phyloP scores from a whole-genome alignment of 805 yeast species.

The Monosporozyma unispora region DNA sequence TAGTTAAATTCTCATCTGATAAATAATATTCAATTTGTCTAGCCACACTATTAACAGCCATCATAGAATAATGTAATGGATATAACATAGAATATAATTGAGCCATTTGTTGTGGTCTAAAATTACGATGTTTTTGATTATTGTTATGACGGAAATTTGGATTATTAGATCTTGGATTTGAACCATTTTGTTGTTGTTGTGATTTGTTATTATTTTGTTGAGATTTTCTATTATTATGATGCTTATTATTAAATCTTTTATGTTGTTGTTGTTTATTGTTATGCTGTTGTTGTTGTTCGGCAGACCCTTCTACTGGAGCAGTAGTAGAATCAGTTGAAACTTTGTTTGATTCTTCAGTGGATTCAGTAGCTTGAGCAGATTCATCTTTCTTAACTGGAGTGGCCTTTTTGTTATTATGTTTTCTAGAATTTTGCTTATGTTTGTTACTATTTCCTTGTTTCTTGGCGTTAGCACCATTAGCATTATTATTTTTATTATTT shows the following conservation, averaged over 20 bases:
- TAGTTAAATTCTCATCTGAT: conserved; percentile 74
- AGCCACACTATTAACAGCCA: conserved; percentile 28
- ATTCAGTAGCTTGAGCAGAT: conserved; percentile 3
- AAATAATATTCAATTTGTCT: conserved; percentile 84
- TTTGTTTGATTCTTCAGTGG: conserved; percentile 2
- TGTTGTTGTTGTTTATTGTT: conserved; percentile 7
- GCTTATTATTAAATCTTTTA: conserved; percentile 2
- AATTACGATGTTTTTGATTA: conserved; percentile 5
- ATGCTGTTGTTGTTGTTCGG: conserved; percentile 5
- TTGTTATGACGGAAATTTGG: conserved; percentile 5
- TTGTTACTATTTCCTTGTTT: conserved; percentile 3
- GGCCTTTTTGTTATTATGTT: background rate
- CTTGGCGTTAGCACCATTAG: conserved; percentile 9
- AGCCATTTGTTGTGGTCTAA: conserved; percentile 15
- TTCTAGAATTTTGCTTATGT: conserved; percentile 6
- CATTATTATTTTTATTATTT: conserved; percentile 8
- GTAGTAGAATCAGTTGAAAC: conserved; percentile 3
- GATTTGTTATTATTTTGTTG: conserved; percentile 18
- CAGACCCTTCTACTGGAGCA: background rate
- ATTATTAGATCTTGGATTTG: conserved; percentile 3
- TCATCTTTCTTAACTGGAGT: background rate
- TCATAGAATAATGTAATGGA: conserved; percentile 18
- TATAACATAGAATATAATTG: conserved; percentile 14
- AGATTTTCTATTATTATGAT: conserved; percentile 1
- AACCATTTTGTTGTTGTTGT: conserved; percentile 10